phyloP scores from a whole-genome alignment of 2,329 filamentous ascomycete species.

The Monosporascus sp. region DNA sequence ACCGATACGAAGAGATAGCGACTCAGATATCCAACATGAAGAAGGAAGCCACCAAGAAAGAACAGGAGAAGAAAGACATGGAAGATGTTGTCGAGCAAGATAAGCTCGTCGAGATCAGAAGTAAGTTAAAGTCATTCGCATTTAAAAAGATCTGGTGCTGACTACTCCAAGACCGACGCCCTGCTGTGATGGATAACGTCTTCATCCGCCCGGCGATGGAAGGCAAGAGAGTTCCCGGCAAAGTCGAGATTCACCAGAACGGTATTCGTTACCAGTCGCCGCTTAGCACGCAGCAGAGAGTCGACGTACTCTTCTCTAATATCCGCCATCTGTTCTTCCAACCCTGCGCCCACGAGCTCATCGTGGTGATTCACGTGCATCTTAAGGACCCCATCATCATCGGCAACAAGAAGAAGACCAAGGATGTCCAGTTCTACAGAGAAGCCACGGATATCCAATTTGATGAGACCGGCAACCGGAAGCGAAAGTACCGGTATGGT shows the following conservation, averaged over 20 bases:
- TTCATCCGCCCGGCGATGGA: slow-evolving; percentile 94
- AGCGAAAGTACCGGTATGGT: slow-evolving; percentile 94
- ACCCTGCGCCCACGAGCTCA: slow-evolving; percentile 90
- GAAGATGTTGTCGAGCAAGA: slow-evolving; percentile 99
- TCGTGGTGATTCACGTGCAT: slow-evolving; percentile 97
- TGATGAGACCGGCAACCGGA: slow-evolving; percentile 95
- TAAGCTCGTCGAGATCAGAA: slow-evolving; percentile 91
- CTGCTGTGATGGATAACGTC: slow-evolving; percentile 85
- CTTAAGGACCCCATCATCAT: slow-evolving; percentile 97
- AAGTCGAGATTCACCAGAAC: slow-evolving; percentile 97
- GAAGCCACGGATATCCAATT: slow-evolving; percentile 99
- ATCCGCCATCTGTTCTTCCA: slow-evolving; percentile 99
- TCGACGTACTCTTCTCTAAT: slow-evolving; percentile 96
- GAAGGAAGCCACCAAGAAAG: slow-evolving; percentile 83
- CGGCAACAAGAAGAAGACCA: slow-evolving; percentile 96
- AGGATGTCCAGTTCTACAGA: slow-evolving; percentile 96
- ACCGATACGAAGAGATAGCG: slow-evolving; percentile 84
- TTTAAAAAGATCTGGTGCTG: slow-evolving; percentile 27
- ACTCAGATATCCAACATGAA: slow-evolving; percentile 95
- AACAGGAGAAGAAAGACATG: slow-evolving; percentile 99
- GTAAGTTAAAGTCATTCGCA: slow-evolving; percentile 42
- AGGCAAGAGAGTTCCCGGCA: slow-evolving; percentile 91
- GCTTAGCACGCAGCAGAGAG: slow-evolving; percentile 71
- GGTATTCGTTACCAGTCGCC: slow-evolving; percentile 92
- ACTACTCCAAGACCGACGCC: slow-evolving; percentile 70